Evolutionary conservation across 2,329 filamentous ascomycete species (phyloP).

Genomic region (Fusarium protoensiforme): DNA sequence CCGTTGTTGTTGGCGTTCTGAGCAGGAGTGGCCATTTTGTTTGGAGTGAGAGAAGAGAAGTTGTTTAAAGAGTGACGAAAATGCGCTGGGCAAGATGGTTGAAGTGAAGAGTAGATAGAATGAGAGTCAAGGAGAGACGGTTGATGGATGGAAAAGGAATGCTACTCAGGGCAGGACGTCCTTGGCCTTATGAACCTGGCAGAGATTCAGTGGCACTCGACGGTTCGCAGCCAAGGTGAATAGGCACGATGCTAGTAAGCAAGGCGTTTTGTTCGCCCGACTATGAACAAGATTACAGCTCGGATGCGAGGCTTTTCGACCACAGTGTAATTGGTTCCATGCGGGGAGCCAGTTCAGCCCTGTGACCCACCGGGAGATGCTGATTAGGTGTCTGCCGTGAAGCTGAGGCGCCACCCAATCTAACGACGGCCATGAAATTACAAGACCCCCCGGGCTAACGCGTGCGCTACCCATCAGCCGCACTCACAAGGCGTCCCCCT

Average conservation of each 20-base stretch:
- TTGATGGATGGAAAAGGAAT: neutral
- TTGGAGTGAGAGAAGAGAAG: neutral
- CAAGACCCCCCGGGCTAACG: conserved; percentile 2
- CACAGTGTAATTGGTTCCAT: neutral
- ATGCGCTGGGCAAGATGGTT: conserved; percentile 4
- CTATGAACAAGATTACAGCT: conserved; percentile 9
- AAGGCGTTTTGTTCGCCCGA: conserved; percentile 10
- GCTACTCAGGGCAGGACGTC: neutral
- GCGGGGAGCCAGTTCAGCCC: conserved; percentile 36
- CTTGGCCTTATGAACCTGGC: neutral
- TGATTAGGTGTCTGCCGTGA: conserved; percentile 31
- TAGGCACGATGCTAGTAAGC: conserved; percentile 14
- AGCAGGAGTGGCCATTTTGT: conserved; percentile 32
- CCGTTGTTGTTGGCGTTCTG: conserved; percentile 42
- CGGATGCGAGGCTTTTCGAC: neutral
- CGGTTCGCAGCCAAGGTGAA: neutral
- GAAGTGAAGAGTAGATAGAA: neutral
- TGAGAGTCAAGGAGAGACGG: conserved; percentile 12
- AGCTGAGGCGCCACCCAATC: conserved; percentile 42
- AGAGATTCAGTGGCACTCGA: neutral
- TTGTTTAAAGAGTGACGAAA: conserved; percentile 8
- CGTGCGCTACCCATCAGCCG: neutral
- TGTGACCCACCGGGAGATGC: conserved; percentile 19
- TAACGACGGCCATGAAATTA: conserved; percentile 15
- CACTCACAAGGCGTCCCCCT: neutral